Conservation (phyloP, 176 grass and related monocot species). For the Zea luxurians region DNA sequence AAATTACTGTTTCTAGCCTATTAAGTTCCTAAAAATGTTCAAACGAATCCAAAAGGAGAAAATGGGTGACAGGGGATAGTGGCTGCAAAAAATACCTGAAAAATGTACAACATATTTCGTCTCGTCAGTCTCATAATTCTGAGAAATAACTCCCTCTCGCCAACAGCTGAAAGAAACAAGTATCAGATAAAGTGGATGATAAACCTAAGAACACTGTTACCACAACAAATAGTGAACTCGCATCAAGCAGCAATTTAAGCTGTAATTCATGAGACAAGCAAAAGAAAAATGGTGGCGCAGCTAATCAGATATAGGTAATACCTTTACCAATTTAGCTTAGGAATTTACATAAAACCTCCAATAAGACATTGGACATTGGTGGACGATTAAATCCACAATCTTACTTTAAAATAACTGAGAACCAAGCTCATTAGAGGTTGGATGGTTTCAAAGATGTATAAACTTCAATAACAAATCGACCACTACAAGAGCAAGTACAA, state of each 20-base stretch:
- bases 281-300: neutral
- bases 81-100: conserved; percentile 50
- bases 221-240: neutral
- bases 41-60: neutral
- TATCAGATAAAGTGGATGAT: conserved; percentile 20
- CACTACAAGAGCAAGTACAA: neutral
- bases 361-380: neutral
- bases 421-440: neutral
- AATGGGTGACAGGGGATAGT: neutral
- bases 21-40: neutral
- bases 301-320: neutral
- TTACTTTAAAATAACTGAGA: neutral
- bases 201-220: conserved; percentile 4
- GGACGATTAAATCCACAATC: neutral
- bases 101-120: conserved; percentile 68
- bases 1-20: neutral
- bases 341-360: neutral
- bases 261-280: neutral
- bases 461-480: conserved; percentile 3
- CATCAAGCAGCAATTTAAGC: neutral
- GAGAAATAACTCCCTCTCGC: conserved; percentile 80
- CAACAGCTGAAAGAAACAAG: conserved; percentile 63
- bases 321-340: neutral
- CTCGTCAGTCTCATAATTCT: conserved; percentile 57
- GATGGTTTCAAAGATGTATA: neutral